Base-by-base conservation (phyloP, 140 eudicot species). In the Bidens hawaiensis region DNA sequence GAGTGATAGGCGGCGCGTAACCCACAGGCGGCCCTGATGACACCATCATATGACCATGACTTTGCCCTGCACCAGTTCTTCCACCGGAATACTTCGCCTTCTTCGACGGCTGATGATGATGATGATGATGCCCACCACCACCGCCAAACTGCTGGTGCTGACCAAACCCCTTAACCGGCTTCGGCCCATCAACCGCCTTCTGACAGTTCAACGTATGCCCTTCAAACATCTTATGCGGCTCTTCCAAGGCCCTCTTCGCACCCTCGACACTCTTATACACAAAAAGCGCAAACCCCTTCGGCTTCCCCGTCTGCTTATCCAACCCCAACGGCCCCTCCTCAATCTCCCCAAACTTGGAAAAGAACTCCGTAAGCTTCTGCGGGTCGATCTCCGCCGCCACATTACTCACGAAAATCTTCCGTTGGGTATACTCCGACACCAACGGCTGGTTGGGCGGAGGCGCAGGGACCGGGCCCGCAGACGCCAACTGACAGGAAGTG, bases 291-390 rank as follows among this genome's bases (percentile, higher is more conserved):
- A 94, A 94, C 56, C 99, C 99, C 59, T 83, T 88, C 0, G 94
- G 94, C 54, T 80, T 94, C 45, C 99, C 99, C 0, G 95, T 82
- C 43, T 75, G 84, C 76, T 88, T 94, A 67, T 94, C 99, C 47
- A 94, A 67, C 10, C 99, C 99, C 73, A 93, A 69, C 0, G 99
- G 99, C 31, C 99, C 99, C 2, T 94, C 99, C 69, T 94, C 99
- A 62, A 94, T 83, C 75, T 94, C 99, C 58, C 99, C 99, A 75
- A 62, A 94, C 52, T 71, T 81, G 0, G 84, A 58, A 46, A 94
- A 94, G 66, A 65, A 94, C 23, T 83, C 97, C 1, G 65, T 33
- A 43, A 94, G 60, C 71, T 85, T 85, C 26, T 54, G 70, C 0
- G 87, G 85, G 31, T 94, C 99, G 23, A 94, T 75, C 24, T 94